These are phyloP conservation scores for Ceratobasidium sp. DNA, from an alignment of 1,284 basidiomycete genomes.

Conservation along the genomic window DNA sequence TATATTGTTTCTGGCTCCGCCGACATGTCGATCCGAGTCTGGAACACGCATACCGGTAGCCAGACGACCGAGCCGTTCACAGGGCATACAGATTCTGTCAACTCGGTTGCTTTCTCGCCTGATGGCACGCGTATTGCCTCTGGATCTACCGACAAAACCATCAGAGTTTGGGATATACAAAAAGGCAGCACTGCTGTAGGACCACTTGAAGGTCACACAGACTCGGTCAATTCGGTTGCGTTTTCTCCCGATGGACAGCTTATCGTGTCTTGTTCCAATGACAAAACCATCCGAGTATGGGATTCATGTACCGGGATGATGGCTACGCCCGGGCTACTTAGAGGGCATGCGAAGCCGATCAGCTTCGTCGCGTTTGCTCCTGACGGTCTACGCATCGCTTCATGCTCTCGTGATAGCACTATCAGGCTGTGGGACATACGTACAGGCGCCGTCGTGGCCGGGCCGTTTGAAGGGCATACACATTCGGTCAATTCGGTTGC, in stretches of 20 bases:
- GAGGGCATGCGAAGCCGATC: neutral
- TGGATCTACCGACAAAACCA: no score
- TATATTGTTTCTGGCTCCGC: no score
- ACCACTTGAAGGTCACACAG: neutral
- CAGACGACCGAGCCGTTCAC: no score
- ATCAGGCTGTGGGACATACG: neutral
- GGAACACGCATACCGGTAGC: no score
- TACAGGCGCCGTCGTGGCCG: neutral
- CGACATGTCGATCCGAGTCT: no score
- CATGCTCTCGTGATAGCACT: neutral
- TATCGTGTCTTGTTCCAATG: neutral
- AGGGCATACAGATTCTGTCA: no score
- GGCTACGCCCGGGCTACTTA: neutral
- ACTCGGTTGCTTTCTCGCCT: no score
- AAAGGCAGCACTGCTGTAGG: neutral
- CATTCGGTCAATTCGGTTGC: neutral
- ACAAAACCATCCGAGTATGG: neutral
- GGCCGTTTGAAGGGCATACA: neutral
- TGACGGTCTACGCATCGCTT: neutral
- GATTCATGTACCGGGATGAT: neutral
- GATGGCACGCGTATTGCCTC: no score
- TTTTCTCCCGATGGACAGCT: neutral
- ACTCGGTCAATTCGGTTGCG: neutral
- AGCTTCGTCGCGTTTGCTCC: slow-evolving; percentile 32
- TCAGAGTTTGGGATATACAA: no score